These are phyloP conservation scores for Chaetomium sp. DNA, from an alignment of 2,329 filamentous ascomycete genomes.

Conservation along the genomic window DNA sequence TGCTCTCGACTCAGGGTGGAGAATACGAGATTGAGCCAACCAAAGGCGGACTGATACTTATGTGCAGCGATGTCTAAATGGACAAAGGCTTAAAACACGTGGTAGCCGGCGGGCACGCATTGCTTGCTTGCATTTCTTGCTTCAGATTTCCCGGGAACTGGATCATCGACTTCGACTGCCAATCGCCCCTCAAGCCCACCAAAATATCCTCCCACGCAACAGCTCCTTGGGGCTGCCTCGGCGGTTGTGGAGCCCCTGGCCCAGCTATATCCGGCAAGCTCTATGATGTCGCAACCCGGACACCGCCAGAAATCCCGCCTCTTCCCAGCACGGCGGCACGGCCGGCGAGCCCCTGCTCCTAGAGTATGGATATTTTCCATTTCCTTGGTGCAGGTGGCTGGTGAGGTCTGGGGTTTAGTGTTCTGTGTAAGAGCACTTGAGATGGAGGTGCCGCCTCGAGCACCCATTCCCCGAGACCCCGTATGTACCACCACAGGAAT, in stretches of 20 bases:
- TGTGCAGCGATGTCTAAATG: too few species aligned
- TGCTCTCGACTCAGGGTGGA: neutral
- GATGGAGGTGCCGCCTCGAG: too few species aligned
- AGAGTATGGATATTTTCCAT: too few species aligned
- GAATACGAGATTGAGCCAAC: neutral
- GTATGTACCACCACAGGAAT: too few species aligned
- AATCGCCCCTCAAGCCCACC: neutral
- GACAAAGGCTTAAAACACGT: too few species aligned
- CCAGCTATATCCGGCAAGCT: slow-evolving; percentile 1
- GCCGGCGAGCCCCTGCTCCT: neutral
- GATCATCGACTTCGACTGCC: neutral
- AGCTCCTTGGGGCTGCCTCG: neutral
- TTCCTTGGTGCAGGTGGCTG: too few species aligned
- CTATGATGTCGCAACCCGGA: slow-evolving; percentile 15
- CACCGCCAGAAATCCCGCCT: neutral
- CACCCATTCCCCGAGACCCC: too few species aligned
- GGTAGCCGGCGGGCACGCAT: neutral
- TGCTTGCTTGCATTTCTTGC: neutral
- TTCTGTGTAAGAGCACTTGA: too few species aligned
- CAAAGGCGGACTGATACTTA: too few species aligned
- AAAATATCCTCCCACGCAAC: neutral
- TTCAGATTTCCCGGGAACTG: too few species aligned
- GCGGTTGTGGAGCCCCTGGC: slow-evolving; percentile 2
- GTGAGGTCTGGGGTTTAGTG: too few species aligned
- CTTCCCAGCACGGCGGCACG: neutral